Percentiles rank a stretch among this genome's conserved stretches.
These are phyloP conservation scores for Maudiozyma saulgeensis DNA, from an alignment of 805 yeast genomes.

Conservation along the genomic window DNA sequence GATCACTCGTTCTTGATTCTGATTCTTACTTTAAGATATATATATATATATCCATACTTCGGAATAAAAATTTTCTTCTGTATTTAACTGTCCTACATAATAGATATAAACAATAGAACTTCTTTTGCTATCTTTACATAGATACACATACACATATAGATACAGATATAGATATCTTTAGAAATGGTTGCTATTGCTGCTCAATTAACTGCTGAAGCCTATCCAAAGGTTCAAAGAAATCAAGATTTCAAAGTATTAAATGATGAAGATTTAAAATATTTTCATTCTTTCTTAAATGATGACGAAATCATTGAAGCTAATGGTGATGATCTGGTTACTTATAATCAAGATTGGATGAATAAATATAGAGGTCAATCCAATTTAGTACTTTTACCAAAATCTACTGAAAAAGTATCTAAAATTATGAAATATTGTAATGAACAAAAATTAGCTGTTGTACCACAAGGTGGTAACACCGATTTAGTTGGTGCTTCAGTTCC, in stretches of 20 bases:
- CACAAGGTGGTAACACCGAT: conserved; percentile 97
- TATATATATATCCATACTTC: too few relatives aligned
- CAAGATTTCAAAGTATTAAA: conserved; percentile 44
- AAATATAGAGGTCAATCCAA: conserved; percentile 81
- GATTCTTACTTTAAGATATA: background rate
- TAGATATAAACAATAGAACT: too few relatives aligned
- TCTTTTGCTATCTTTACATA: too few relatives aligned
- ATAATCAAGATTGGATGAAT: conserved; percentile 89
- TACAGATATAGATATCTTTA: background rate
- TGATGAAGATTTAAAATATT: conserved; percentile 47
- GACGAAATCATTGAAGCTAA: conserved; percentile 38
- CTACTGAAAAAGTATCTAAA: conserved; percentile 66
- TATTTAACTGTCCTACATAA: too few relatives aligned
- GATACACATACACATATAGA: too few relatives aligned
- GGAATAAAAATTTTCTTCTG: too few relatives aligned
- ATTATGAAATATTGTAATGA: conserved; percentile 77
- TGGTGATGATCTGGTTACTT: conserved; percentile 50
- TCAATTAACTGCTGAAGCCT: conserved; percentile 58
- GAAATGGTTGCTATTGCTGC: background rate
- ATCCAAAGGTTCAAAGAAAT: conserved; percentile 48
- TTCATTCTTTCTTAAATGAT: conserved; percentile 47
- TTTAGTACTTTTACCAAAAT: conserved; percentile 72
- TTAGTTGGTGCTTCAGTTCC: conserved; percentile 92
- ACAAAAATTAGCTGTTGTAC: conserved; percentile 71
- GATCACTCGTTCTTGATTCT: background rate